Percentiles rank a stretch among this genome's conserved stretches.
Evolutionary conservation across 2,329 filamentous ascomycete genomes (phyloP).

Genomic region (Paecilomyces dactylethromorphus): DNA sequence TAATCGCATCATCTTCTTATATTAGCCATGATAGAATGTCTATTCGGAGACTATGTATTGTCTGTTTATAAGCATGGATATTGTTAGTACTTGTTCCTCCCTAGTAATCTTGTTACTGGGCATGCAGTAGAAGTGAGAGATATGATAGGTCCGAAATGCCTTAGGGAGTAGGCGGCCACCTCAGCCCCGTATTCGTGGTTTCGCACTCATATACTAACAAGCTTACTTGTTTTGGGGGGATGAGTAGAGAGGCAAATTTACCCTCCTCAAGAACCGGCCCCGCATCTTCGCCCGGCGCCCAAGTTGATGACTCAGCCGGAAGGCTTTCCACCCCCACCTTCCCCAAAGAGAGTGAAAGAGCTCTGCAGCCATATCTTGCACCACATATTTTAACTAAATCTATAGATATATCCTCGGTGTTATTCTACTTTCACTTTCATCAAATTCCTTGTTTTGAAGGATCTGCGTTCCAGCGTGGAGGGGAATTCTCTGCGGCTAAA

Average conservation of each 20-base stretch:
- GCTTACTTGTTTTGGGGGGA: too few species aligned
- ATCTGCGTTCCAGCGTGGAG: neutral
- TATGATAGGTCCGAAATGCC: too few species aligned
- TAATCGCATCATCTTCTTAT: too few species aligned
- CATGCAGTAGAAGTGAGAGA: too few species aligned
- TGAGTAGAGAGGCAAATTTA: neutral
- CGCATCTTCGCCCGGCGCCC: too few species aligned
- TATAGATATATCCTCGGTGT: neutral
- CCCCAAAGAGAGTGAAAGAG: neutral
- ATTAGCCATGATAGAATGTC: too few species aligned
- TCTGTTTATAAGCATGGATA: neutral
- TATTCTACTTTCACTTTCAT: neutral
- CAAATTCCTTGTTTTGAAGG: neutral
- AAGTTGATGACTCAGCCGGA: neutral
- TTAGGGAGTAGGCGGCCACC: too few species aligned
- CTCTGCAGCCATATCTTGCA: neutral
- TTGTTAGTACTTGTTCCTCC: neutral
- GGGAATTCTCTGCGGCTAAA: neutral
- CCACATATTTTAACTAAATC: neutral
- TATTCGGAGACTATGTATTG: too few species aligned
- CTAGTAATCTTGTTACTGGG: too few species aligned
- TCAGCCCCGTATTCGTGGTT: too few species aligned
- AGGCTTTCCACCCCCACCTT: neutral
- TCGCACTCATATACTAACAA: too few species aligned
- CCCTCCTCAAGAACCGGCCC: neutral